Evolutionary conservation across 345 rosid genomes (phyloP).

Genomic region (Anastatica hierochuntica): DNA sequence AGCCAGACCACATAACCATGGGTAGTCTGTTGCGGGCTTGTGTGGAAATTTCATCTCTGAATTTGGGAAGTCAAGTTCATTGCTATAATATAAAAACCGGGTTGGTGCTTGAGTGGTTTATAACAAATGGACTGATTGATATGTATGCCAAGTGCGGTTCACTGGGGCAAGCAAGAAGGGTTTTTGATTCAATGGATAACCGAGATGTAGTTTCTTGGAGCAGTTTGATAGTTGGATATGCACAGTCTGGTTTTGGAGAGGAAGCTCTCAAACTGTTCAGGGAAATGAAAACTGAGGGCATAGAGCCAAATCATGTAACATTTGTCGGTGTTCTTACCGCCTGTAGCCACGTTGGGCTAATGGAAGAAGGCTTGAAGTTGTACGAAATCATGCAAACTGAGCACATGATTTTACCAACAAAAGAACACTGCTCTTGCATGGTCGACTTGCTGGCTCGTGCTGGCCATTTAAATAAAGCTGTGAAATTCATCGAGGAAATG

Average conservation of each 20-base stretch:
- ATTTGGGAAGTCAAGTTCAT: conserved; percentile 57
- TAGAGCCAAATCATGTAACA: conserved; percentile 52
- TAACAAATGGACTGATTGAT: conserved; percentile 52
- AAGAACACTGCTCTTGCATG: conserved; percentile 59
- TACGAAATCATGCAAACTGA: conserved; percentile 44
- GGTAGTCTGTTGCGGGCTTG: conserved; percentile 45
- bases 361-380: conserved; percentile 56
- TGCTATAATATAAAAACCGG: conserved; percentile 43
- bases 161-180: conserved; percentile 32
- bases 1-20: conserved; percentile 46
- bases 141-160: conserved; percentile 75
- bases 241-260: conserved; percentile 57
- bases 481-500: conserved; percentile 42
- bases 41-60: conserved; percentile 53
- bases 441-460: conserved; percentile 78
- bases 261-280: conserved; percentile 53
- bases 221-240: conserved; percentile 59
- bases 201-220: conserved; percentile 76
- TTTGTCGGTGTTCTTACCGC: conserved; percentile 53
- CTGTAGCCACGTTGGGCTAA: conserved; percentile 67
- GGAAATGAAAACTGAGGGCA: conserved; percentile 41
- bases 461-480: conserved; percentile 56
- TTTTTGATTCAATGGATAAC: conserved; percentile 41
- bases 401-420: conserved; percentile 38
- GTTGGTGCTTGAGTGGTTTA: conserved; percentile 33